Percentiles rank a stretch among this genome's conserved stretches.
These are phyloP conservation scores for Medakamo hakoo DNA, from an alignment of 139 green algal genomes.

Conservation along the genomic window DNA sequence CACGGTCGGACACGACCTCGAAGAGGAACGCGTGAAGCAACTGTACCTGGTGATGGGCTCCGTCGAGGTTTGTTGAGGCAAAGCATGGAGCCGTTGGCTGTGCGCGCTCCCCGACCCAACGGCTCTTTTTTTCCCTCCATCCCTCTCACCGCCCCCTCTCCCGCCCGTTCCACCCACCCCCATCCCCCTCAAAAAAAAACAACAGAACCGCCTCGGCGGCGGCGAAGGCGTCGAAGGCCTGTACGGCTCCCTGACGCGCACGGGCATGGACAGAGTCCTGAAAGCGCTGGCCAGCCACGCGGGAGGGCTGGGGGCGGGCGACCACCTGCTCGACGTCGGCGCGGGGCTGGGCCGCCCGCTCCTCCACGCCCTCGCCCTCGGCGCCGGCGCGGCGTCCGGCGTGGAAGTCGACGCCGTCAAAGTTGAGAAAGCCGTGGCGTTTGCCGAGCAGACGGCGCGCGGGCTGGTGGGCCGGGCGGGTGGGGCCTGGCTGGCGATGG, in stretches of 20 bases:
- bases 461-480: conserved; percentile 22
- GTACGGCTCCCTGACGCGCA: conserved; percentile 68
- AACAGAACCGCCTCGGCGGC: conserved; percentile 67
- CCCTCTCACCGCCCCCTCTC: not conserved
- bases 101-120: not conserved
- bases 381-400: conserved; percentile 29
- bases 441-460: conserved; percentile 30
- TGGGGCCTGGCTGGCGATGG: too few species aligned
- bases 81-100: not conserved
- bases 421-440: conserved; percentile 58
- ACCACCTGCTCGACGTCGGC: conserved; percentile 67
- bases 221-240: conserved; percentile 82
- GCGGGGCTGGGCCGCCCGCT: conserved; percentile 72
- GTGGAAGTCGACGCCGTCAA: conserved; percentile 77
- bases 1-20: too few species aligned
- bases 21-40: too few species aligned
- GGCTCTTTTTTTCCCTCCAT: not conserved
- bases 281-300: conserved; percentile 40
- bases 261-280: conserved; percentile 57
- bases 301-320: conserved; percentile 32
- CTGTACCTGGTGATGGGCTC: too few species aligned
- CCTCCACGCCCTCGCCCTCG: conserved; percentile 53
- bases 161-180: not conserved
- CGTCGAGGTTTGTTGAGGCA: not conserved
- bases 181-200: too few species aligned